phyloP scores from a whole-genome alignment of 805 yeast genomes.

The Cyberlindnera petersonii region DNA sequence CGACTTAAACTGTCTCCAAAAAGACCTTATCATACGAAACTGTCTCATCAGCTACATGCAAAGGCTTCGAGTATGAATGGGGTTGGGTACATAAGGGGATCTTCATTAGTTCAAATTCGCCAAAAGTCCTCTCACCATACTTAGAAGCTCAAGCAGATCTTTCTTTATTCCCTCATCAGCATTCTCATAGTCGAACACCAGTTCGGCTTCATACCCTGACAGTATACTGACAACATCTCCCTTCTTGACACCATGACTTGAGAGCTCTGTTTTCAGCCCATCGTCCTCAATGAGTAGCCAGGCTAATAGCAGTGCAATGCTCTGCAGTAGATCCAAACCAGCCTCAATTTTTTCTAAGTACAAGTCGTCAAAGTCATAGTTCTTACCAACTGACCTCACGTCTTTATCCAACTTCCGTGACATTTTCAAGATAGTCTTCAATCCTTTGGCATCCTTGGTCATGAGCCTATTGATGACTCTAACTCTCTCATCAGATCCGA shows the following conservation, averaged over 20 bases:
- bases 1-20: no score
- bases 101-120: neutral
- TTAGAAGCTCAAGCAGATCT: conserved; percentile 8
- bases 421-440: conserved; percentile 9
- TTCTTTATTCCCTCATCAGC: conserved; percentile 2
- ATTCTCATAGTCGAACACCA: conserved; percentile 12
- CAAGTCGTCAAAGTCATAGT: conserved; percentile 13
- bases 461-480: conserved; percentile 22
- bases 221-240: conserved; percentile 2
- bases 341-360: conserved; percentile 20
- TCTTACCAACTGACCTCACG: conserved; percentile 1
- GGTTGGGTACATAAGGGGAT: neutral
- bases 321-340: conserved; percentile 20
- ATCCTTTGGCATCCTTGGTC: conserved; percentile 14
- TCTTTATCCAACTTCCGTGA: conserved; percentile 2
- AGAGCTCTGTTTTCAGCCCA: conserved; percentile 12
- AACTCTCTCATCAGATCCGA: conserved; percentile 22
- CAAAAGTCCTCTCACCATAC: conserved; percentile 13
- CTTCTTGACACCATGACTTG: neutral
- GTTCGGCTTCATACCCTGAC: conserved; percentile 13
- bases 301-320: conserved; percentile 13
- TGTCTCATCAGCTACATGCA: no score
- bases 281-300: conserved; percentile 24
- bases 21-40: no score
- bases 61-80: no score